Evolutionary conservation across 768 basidiomycete genomes (phyloP).

Genomic region (Rubroboletus pulcherrimus): DNA sequence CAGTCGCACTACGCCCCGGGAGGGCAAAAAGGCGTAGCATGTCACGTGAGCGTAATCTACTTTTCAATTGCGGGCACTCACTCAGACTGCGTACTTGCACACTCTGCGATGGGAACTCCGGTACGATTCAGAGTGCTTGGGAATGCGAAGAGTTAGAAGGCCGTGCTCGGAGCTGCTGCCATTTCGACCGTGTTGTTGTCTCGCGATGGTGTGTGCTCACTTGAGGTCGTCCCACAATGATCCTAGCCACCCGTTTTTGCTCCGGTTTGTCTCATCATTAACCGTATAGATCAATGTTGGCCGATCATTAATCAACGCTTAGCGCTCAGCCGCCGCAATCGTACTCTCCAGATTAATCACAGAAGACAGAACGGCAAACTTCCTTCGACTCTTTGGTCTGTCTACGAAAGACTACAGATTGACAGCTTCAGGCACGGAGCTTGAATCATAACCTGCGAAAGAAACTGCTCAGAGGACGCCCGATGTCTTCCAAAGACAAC

Average conservation of each 20-base stretch:
- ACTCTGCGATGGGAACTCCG: background rate
- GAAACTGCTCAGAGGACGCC: background rate
- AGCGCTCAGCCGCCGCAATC: background rate
- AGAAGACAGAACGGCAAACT: background rate
- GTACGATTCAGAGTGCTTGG: background rate
- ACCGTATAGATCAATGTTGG: background rate
- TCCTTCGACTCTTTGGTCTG: background rate
- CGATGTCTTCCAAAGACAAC: background rate
- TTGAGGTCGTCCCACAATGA: too few species aligned
- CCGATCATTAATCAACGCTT: background rate
- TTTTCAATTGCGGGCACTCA: background rate
- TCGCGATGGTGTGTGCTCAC: too few species aligned
- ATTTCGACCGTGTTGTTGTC: too few species aligned
- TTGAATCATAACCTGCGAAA: background rate
- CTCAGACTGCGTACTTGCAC: background rate
- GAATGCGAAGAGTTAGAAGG: background rate
- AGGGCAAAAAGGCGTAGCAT: slow-evolving; percentile 3
- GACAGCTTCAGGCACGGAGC: background rate
- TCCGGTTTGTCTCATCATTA: background rate
- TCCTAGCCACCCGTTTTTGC: background rate
- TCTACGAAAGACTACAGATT: background rate
- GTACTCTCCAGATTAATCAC: too few species aligned
- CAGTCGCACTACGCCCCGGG: background rate
- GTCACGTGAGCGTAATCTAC: slow-evolving; percentile 15
- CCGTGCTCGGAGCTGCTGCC: background rate